Percentiles rank a stretch among this genome's conserved stretches.
Evolutionary conservation across 352 stramenopile genomes (phyloP).

Genomic region (Phytophthora cactorum): DNA sequence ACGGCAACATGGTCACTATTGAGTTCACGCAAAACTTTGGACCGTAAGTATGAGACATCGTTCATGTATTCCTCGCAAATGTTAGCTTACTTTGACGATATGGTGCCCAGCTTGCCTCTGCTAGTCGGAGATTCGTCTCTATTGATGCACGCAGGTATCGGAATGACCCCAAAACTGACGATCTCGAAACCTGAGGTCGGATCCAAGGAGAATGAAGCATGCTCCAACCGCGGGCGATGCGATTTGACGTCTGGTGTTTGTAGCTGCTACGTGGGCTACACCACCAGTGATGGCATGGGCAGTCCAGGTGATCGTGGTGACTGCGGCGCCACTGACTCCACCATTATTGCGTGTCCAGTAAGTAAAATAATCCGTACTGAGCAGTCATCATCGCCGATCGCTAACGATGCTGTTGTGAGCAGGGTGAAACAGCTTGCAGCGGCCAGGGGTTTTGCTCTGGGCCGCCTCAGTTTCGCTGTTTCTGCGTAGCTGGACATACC

Average conservation of each 20-base stretch:
- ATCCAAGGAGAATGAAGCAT: slow-evolving; percentile 92
- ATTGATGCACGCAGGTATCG: slow-evolving; percentile 63
- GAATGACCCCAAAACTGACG: slow-evolving; percentile 48
- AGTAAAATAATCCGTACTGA: neutral
- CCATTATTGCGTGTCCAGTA: slow-evolving; percentile 62
- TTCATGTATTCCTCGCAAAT: neutral
- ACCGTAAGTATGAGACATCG: slow-evolving; percentile 31
- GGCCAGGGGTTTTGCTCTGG: slow-evolving; percentile 79
- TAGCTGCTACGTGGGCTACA: slow-evolving; percentile 85
- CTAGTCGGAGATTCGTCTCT: slow-evolving; percentile 75
- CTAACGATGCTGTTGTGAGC: slow-evolving; percentile 1
- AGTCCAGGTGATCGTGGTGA: slow-evolving; percentile 66
- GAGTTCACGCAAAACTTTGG: slow-evolving; percentile 87
- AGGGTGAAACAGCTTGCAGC: slow-evolving; percentile 70
- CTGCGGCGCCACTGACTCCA: slow-evolving; percentile 59
- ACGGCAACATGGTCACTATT: slow-evolving; percentile 74
- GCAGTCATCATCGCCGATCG: neutral
- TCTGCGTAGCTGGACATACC: slow-evolving; percentile 61
- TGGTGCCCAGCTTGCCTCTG: slow-evolving; percentile 50
- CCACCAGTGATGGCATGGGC: slow-evolving; percentile 67
- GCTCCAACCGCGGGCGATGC: slow-evolving; percentile 74
- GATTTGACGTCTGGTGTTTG: slow-evolving; percentile 85
- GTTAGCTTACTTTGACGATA: neutral
- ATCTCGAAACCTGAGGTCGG: slow-evolving; percentile 72
- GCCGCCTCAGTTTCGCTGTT: slow-evolving; percentile 73